Evolutionary conservation across 2,329 filamentous ascomycete species (phyloP).

Genomic region (Incumbomyces delicatus): DNA sequence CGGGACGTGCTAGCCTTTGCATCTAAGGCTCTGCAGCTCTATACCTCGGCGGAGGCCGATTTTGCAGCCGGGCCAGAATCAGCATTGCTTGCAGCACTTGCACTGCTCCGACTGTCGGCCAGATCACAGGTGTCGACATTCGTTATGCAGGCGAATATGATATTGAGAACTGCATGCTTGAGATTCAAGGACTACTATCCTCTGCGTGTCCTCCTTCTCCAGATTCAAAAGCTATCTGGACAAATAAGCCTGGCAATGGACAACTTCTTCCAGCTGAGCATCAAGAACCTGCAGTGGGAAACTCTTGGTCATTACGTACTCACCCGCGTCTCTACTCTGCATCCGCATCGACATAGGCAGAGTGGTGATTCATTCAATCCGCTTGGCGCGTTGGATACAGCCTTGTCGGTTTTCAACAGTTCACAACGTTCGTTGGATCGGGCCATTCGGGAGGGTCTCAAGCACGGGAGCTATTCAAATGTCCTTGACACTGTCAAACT

Average conservation of each 20-base stretch:
- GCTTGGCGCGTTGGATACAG: conserved; percentile 30
- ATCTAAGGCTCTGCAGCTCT: conserved; percentile 10
- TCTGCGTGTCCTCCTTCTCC: conserved; percentile 34
- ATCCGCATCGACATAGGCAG: conserved; percentile 32
- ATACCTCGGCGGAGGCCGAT: conserved; percentile 5
- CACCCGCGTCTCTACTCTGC: conserved; percentile 38
- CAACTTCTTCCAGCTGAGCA: conserved; percentile 35
- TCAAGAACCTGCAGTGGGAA: conserved; percentile 42
- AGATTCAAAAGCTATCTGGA: conserved; percentile 35
- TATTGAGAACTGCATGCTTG: conserved; percentile 14
- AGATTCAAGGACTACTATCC: conserved; percentile 40
- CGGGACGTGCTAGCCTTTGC: conserved; percentile 10
- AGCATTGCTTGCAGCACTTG: conserved; percentile 15
- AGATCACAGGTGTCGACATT: not conserved
- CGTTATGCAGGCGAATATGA: conserved; percentile 11
- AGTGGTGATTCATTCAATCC: conserved; percentile 31
- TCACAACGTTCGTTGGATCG: conserved; percentile 29
- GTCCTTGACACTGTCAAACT: conserved; percentile 32
- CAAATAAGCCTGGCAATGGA: conserved; percentile 37
- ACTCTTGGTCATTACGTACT: conserved; percentile 39
- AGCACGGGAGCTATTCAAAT: conserved; percentile 35
- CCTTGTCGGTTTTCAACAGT: conserved; percentile 32
- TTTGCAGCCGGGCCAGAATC: conserved; percentile 12
- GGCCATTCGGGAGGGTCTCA: conserved; percentile 30
- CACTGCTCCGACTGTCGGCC: conserved; percentile 9